Evolutionary conservation across 495 filamentous ascomycete species (phyloP).

Genomic region (Podospora pseudocomata): DNA sequence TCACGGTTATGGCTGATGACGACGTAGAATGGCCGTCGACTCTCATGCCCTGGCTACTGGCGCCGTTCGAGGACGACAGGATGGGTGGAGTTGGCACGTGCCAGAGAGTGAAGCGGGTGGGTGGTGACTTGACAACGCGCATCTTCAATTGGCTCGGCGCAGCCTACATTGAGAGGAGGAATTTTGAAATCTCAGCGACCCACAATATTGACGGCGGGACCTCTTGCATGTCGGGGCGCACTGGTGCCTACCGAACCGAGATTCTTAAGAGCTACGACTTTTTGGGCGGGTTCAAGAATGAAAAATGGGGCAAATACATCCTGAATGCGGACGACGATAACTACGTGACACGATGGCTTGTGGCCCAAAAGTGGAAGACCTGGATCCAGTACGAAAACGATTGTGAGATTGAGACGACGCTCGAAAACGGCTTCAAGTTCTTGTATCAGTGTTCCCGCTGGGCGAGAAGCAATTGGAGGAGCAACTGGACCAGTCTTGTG

Average conservation of each 20-base stretch:
- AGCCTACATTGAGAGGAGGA: conserved; percentile 76
- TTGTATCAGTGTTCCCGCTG: conserved; percentile 76
- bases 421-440: conserved; percentile 70
- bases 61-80: conserved; percentile 72
- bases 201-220: conserved; percentile 81
- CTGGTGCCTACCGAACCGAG: conserved; percentile 74
- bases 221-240: conserved; percentile 83
- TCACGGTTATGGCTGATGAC: conserved; percentile 82
- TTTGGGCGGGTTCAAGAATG: conserved; percentile 66
- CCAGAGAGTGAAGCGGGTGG: conserved; percentile 68
- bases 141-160: conserved; percentile 77
- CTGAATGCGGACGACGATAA: conserved; percentile 84
- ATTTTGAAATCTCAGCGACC: conserved; percentile 86
- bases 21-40: conserved; percentile 80
- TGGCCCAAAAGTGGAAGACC: conserved; percentile 71
- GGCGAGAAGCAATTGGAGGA: conserved; percentile 79
- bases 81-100: conserved; percentile 82
- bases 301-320: conserved; percentile 67
- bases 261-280: conserved; percentile 78
- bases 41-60: conserved; percentile 77
- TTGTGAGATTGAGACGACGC: conserved; percentile 69
- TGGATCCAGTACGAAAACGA: conserved; percentile 72
- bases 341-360: conserved; percentile 77
- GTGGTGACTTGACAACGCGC: conserved; percentile 53
- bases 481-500: conserved; percentile 73